phyloP scores from a whole-genome alignment of 495 filamentous ascomycete species.

The Podospora conica region DNA sequence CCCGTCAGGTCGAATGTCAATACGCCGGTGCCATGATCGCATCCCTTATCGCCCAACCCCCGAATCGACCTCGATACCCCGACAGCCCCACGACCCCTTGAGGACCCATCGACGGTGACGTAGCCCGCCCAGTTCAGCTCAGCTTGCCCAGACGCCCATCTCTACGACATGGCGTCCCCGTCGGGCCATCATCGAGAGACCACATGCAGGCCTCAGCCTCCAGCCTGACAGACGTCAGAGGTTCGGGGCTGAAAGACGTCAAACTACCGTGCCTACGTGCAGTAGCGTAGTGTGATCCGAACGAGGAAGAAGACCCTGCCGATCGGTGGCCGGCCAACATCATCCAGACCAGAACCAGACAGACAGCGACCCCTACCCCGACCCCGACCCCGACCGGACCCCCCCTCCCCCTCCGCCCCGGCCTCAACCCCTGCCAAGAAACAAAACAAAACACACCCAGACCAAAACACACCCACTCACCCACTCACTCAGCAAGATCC shows the following conservation, averaged over 20 bases:
- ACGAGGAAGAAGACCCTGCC: background rate
- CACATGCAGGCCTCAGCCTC: background rate
- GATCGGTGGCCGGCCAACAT: background rate
- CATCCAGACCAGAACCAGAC: background rate
- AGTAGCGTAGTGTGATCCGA: background rate
- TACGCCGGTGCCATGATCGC: background rate
- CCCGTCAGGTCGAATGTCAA: background rate
- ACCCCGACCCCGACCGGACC: background rate
- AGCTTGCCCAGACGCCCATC: background rate
- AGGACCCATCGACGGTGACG: background rate
- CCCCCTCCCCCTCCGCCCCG: too few species aligned
- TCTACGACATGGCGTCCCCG: background rate
- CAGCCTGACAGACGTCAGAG: background rate
- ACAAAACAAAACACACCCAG: background rate
- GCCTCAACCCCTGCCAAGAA: background rate
- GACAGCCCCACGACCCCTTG: background rate
- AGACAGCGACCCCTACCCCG: background rate
- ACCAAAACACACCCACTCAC: background rate
- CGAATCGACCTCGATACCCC: background rate
- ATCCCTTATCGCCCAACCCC: background rate
- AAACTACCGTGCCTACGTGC: background rate
- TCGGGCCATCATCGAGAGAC: background rate
- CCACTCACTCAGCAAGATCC: background rate
- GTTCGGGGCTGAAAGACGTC: background rate
- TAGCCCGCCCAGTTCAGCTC: background rate